These are phyloP conservation scores for Yamadazyma laniorum DNA, from an alignment of 805 yeast genomes.

Conservation along the genomic window DNA sequence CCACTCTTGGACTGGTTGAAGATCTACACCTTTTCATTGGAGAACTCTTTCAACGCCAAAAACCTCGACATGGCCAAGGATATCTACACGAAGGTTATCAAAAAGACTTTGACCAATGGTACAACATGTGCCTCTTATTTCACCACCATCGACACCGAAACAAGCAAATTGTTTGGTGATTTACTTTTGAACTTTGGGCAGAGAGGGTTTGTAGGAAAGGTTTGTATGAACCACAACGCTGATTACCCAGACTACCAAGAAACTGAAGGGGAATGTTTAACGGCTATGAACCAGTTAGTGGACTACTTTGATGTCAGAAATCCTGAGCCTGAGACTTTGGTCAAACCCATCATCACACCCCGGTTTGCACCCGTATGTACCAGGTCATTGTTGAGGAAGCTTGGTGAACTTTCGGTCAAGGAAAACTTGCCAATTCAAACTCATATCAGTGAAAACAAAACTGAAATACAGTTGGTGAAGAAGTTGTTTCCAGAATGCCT, in stretches of 20 bases:
- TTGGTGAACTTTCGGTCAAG: conserved; percentile 56
- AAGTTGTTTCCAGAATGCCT: conserved; percentile 68
- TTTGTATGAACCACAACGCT: conserved; percentile 86
- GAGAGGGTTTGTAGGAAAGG: conserved; percentile 87
- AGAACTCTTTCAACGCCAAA: conserved; percentile 52
- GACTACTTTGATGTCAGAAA: conserved; percentile 54
- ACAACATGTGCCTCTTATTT: conserved; percentile 92
- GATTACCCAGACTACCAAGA: conserved; percentile 66
- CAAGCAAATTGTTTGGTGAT: conserved; percentile 76
- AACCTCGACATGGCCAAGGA: conserved; percentile 52
- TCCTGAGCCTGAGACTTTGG: conserved; percentile 45
- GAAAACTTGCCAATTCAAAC: conserved; percentile 74
- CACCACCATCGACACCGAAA: conserved; percentile 79
- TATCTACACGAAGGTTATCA: conserved; percentile 67
- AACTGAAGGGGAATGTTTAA: conserved; percentile 50
- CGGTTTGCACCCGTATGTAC: conserved; percentile 91
- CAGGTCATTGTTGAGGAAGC: conserved; percentile 53
- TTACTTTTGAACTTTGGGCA: conserved; percentile 68
- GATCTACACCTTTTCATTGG: conserved; percentile 86
- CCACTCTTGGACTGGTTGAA: conserved; percentile 89
- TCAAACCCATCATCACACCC: conserved; percentile 84
- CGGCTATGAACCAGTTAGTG: conserved; percentile 55
- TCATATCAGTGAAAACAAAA: conserved; percentile 79
- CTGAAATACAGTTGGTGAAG: conserved; percentile 73
- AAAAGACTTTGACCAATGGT: conserved; percentile 70